Conservation (phyloP, 305 asterid species). For the Euphrasia arctica region DNA sequence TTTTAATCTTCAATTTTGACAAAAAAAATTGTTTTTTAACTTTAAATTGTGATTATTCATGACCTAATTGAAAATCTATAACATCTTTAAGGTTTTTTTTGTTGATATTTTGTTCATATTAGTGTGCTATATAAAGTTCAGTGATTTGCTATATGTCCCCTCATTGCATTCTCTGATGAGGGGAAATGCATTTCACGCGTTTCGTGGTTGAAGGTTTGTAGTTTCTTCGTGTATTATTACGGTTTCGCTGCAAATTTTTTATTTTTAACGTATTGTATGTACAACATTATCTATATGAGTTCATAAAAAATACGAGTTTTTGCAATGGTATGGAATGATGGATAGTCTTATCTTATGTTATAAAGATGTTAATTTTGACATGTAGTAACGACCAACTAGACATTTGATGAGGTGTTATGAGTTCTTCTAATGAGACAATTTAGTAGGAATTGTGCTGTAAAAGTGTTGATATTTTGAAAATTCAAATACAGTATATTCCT, state of each 20-base stretch:
- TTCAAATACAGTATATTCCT: neutral
- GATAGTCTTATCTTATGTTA: too few species aligned
- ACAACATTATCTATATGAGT: neutral
- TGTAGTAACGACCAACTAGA: too few species aligned
- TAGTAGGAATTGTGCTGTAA: neutral
- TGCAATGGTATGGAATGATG: too few species aligned
- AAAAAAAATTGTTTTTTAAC: constrained; percentile 7
- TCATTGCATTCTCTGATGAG: neutral
- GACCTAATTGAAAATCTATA: neutral
- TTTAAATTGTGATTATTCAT: neutral
- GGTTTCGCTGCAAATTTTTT: constrained; percentile 9
- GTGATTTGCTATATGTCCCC: neutral
- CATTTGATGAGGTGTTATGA: neutral
- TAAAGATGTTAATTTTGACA: too few species aligned
- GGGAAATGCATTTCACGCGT: neutral
- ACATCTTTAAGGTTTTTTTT: neutral
- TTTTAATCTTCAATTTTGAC: neutral
- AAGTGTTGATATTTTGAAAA: neutral
- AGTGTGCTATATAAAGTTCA: neutral
- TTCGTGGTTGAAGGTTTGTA: neutral
- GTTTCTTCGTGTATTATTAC: neutral
- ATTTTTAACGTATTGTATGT: constrained; percentile 9
- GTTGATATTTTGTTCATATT: too few species aligned
- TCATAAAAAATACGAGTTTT: too few species aligned
- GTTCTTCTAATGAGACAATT: neutral